phyloP scores from a whole-genome alignment of 129 eudicot genomes.

The Centella asiatica region DNA sequence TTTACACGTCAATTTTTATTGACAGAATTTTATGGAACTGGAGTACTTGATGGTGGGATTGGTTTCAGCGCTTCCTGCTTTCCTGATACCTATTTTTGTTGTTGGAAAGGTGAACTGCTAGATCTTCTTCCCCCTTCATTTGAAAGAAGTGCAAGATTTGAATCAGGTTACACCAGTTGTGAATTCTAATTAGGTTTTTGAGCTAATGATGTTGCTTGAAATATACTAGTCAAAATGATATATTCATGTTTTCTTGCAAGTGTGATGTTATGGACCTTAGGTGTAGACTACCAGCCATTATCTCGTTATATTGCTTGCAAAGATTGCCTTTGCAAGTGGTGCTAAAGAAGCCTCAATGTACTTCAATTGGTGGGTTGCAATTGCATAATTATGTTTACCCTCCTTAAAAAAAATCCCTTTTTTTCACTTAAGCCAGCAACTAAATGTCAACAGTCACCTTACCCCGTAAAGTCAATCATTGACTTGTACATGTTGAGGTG shows the following conservation, averaged over 20 bases:
- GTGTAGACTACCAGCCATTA: background rate
- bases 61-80: slow-evolving; percentile 76
- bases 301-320: background rate
- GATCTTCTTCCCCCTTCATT: background rate
- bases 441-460: background rate
- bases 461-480: background rate
- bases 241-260: background rate
- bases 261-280: background rate
- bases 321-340: background rate
- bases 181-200: background rate
- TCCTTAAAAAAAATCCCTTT: no score
- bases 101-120: slow-evolving; percentile 61
- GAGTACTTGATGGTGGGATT: slow-evolving; percentile 81
- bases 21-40: slow-evolving; percentile 79
- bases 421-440: background rate
- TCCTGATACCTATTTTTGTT: slow-evolving; percentile 55
- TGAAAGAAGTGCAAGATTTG: background rate
- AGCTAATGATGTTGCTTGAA: background rate
- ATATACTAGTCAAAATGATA: background rate
- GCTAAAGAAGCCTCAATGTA: background rate
- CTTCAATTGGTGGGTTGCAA: background rate
- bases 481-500: no score
- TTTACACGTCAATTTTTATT: slow-evolving; percentile 1
- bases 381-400: background rate
- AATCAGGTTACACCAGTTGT: slow-evolving; percentile 2